A percentile compares a stretch with the other conserved stretches of the same genome.
Conservation (phyloP, 352 stramenopile genomes). For the Elongisporangium prolatum region DNA sequence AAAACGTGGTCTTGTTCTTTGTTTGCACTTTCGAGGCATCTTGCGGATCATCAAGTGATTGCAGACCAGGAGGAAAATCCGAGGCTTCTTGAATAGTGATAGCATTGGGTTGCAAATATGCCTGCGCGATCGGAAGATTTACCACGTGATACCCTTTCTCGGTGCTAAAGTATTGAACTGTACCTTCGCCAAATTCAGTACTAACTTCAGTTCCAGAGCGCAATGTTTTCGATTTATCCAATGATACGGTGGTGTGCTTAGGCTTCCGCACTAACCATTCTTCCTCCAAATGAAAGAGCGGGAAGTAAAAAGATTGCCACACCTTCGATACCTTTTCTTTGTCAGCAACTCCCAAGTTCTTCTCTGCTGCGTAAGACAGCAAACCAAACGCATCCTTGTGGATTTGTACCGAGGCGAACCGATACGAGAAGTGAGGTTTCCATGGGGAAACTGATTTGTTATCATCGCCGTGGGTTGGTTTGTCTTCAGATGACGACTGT, state of each 20-base stretch:
- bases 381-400: slow-evolving; percentile 82
- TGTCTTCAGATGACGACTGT: slow-evolving; percentile 14
- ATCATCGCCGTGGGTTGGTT: not conserved
- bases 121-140: slow-evolving; percentile 56
- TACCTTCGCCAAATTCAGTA: slow-evolving; percentile 81
- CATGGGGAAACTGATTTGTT: slow-evolving; percentile 14
- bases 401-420: slow-evolving; percentile 70
- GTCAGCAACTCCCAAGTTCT: slow-evolving; percentile 72
- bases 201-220: slow-evolving; percentile 66
- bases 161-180: slow-evolving; percentile 67
- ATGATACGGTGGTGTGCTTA: slow-evolving; percentile 54
- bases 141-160: slow-evolving; percentile 61
- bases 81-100: slow-evolving; percentile 74
- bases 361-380: slow-evolving; percentile 77
- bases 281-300: slow-evolving; percentile 80
- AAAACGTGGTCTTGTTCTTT: slow-evolving; percentile 54
- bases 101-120: slow-evolving; percentile 69
- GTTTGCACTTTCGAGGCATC: slow-evolving; percentile 36
- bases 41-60: slow-evolving; percentile 52
- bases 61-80: slow-evolving; percentile 69
- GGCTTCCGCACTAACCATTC: slow-evolving; percentile 80
- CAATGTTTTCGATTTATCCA: slow-evolving; percentile 63
- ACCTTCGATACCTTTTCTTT: slow-evolving; percentile 85
- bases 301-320: slow-evolving; percentile 82
- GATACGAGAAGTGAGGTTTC: slow-evolving; percentile 75